Conservation (phyloP, 176 grass and related monocot genomes). For the Paspalum notatum region DNA sequence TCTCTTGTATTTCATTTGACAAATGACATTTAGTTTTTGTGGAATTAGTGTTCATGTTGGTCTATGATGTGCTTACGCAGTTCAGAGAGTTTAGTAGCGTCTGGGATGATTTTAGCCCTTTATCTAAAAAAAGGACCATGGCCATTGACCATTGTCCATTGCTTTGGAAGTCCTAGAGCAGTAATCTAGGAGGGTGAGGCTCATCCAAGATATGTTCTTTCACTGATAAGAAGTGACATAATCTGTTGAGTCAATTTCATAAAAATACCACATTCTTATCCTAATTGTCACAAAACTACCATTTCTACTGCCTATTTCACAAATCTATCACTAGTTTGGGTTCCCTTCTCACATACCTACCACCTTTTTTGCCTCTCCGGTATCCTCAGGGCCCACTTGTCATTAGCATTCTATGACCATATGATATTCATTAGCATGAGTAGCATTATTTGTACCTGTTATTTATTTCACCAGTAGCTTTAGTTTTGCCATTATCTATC, state of each 20-base stretch:
- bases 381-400: no score
- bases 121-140: neutral
- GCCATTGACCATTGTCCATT: neutral
- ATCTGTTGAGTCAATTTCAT: neutral
- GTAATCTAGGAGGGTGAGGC: neutral
- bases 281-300: no score
- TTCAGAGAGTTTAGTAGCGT: neutral
- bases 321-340: no score
- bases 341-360: no score
- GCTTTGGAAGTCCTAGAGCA: neutral
- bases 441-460: neutral
- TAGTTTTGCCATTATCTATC: neutral
- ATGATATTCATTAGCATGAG: constrained; percentile 19
- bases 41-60: constrained; percentile 16
- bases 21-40: neutral
- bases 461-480: constrained; percentile 24
- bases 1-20: neutral
- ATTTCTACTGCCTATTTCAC: no score
- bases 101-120: neutral
- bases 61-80: neutral
- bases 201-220: constrained; percentile 2
- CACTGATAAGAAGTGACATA: neutral
- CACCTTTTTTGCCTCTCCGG: no score
- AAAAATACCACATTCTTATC: neutral
- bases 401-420: neutral